Evolutionary conservation across 2,329 filamentous ascomycete genomes (phyloP), one percentile per base, ranked within the genome.

Genomic region (Mycocentrospora acerina): DNA sequence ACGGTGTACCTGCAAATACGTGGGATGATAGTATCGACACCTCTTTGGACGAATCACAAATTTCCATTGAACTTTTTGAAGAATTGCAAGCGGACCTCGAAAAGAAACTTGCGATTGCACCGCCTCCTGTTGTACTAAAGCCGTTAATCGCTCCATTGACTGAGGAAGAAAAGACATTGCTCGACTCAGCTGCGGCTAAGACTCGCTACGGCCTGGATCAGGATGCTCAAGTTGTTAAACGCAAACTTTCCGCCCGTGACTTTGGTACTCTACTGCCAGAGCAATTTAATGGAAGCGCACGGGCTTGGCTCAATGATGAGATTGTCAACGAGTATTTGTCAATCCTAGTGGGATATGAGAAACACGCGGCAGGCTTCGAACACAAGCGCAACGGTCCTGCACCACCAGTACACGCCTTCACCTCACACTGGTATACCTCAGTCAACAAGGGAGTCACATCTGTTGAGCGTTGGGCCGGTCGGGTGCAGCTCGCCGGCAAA

Each of bases 241-340:
- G 48, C 29, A 70, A 76, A 10, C 66, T 87, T 12, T 70, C 59
- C 1, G 60, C 70, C 2, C 77, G 80, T 35, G 84, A 88, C 57
- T 83, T 89, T 53, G 71, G 68, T n/a, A 83, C 76, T 31, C 67
- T 90, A 4, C 42, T 73, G 4, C 62, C 66, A 4, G 25, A 25
- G 3, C 41, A 48, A 12, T 63, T 64, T 49, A 60, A 57, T 22
- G 63, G 63, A 28, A 46, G 49, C 7, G 72, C 84, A 12, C 71
- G 71, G 13, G 62, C 70, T 7, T 91, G 86, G 86, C 75, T 91
- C 6, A 90, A 90, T 48, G 87, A 90, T 60, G 83, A 87, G 51
- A 79, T 86, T 34, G 79, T 91, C 52, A 87, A 88, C 52, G 79
- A 79, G 11, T 79, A 80, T 32, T 72, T 89, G 17, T 67, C 75